phyloP scores from a whole-genome alignment of 2,329 filamentous ascomycete species.

The Fusarium tupiense region DNA sequence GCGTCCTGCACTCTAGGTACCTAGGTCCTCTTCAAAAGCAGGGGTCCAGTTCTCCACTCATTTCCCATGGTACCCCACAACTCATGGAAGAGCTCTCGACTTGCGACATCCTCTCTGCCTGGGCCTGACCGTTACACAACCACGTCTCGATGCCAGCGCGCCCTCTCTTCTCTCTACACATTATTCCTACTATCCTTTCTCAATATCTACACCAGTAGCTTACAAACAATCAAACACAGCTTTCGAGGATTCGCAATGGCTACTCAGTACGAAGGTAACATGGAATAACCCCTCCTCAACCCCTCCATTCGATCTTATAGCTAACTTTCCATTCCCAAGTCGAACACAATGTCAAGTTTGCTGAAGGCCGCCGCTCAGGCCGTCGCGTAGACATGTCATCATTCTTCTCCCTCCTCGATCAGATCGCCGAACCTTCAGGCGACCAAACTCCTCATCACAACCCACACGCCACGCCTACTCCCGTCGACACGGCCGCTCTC shows the following conservation, averaged over 20 bases:
- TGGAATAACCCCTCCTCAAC: conserved; percentile 1
- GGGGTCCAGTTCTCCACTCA: conserved; percentile 12
- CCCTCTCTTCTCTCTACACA: background rate
- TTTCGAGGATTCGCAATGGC: conserved; percentile 55
- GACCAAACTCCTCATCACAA: conserved; percentile 56
- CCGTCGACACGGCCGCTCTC: conserved; percentile 65
- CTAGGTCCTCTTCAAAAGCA: background rate
- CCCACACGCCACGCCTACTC: conserved; percentile 68
- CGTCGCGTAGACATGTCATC: conserved; percentile 72
- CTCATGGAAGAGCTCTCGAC: conserved; percentile 15
- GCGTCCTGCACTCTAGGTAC: background rate
- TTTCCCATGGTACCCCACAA: conserved; percentile 5
- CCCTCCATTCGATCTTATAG: conserved; percentile 1
- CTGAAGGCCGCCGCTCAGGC: conserved; percentile 51
- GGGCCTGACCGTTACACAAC: conserved; percentile 23
- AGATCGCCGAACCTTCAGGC: conserved; percentile 55
- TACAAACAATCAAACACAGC: background rate
- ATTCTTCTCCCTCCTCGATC: conserved; percentile 67
- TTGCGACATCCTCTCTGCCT: conserved; percentile 38
- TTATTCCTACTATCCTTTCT: background rate
- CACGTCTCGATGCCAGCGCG: conserved; percentile 4
- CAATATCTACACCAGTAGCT: background rate
- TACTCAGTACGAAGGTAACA: conserved; percentile 65
- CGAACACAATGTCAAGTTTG: conserved; percentile 69
- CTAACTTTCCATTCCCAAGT: conserved; percentile 54